These are phyloP conservation scores for Vigna hirtella DNA, from an alignment of 306 rosid genomes.

Conservation along the genomic window DNA sequence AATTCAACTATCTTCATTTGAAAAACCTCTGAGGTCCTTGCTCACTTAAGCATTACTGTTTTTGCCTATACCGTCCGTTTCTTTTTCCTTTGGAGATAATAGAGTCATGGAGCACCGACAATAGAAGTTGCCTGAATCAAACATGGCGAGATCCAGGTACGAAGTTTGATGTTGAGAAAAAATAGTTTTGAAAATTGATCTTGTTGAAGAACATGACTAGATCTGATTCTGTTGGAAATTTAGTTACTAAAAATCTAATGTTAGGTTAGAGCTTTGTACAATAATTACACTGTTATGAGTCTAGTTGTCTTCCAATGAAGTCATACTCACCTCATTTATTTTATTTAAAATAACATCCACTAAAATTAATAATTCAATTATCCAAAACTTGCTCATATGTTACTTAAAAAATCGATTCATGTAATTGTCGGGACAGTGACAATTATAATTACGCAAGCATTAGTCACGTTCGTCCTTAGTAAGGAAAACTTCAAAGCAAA, in stretches of 20 bases:
- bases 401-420: no score
- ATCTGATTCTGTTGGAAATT: background rate
- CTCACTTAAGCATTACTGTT: background rate
- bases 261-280: background rate
- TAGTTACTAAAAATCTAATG: background rate
- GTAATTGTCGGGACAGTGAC: no score
- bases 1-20: background rate
- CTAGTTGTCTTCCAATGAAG: no score
- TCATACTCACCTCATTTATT: no score
- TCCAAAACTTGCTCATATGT: no score
- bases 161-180: background rate
- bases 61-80: background rate
- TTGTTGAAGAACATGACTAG: background rate
- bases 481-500: background rate
- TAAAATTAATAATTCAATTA: no score
- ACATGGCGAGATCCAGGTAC: background rate
- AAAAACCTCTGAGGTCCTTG: background rate
- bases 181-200: background rate
- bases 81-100: no score
- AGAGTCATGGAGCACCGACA: background rate
- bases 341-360: no score
- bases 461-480: no score
- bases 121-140: background rate
- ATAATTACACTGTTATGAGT: background rate
- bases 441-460: no score